These are phyloP conservation scores for Dryadomyces sulphureus DNA, from an alignment of 2,329 filamentous ascomycete species.

Conservation along the genomic window DNA sequence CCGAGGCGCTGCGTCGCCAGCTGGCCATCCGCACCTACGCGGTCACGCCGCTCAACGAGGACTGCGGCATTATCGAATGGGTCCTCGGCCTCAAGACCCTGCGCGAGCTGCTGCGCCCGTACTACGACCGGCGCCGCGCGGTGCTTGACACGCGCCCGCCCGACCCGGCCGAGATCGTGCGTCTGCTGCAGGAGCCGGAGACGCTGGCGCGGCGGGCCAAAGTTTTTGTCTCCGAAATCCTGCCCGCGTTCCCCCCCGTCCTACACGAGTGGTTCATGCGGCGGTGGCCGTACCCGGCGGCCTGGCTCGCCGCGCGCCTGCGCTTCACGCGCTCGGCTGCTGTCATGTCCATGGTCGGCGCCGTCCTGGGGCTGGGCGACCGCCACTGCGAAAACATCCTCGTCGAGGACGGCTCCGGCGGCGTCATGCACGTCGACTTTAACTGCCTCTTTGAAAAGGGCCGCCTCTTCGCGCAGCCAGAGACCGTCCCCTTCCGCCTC, in stretches of 20 bases:
- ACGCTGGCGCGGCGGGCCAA: slow-evolving; percentile 42
- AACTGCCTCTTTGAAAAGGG: slow-evolving; percentile 99
- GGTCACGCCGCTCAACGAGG: slow-evolving; percentile 91
- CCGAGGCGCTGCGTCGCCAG: slow-evolving; percentile 77
- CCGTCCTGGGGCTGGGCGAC: slow-evolving; percentile 84
- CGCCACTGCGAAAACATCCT: slow-evolving; percentile 95
- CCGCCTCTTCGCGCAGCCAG: slow-evolving; percentile 84
- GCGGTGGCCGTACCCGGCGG: slow-evolving; percentile 81
- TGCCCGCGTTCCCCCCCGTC: slow-evolving; percentile 61
- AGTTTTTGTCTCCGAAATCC: slow-evolving; percentile 54
- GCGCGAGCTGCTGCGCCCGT: slow-evolving; percentile 58
- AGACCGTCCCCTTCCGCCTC: slow-evolving; percentile 86
- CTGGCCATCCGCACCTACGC: slow-evolving; percentile 95
- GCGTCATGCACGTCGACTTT: slow-evolving; percentile 96
- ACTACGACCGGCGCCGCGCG: slow-evolving; percentile 48
- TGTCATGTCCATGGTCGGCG: slow-evolving; percentile 99
- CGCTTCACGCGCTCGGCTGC: slow-evolving; percentile 87
- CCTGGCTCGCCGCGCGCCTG: slow-evolving; percentile 81
- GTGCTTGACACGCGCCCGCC: slow-evolving; percentile 54
- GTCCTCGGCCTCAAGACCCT: slow-evolving; percentile 90
- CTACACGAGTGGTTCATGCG: slow-evolving; percentile 93
- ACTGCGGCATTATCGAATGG: slow-evolving; percentile 97
- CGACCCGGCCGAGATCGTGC: slow-evolving; percentile 54
- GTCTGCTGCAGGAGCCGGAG: slow-evolving; percentile 48
- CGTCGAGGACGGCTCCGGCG: slow-evolving; percentile 84